Evolutionary conservation across 495 filamentous ascomycete species (phyloP).

Genomic region (Peziza echinospora): DNA sequence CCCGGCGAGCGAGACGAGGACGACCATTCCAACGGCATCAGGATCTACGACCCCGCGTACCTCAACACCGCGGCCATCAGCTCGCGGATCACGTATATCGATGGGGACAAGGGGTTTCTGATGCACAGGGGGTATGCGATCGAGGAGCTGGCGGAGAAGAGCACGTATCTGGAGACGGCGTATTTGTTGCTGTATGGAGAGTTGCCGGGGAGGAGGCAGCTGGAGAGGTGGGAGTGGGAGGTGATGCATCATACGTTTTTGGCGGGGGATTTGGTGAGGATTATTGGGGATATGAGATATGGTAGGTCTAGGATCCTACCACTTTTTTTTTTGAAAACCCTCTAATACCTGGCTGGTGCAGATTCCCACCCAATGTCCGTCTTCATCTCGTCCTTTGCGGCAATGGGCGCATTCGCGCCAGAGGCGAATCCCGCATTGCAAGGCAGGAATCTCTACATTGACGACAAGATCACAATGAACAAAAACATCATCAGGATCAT

Average conservation of each 20-base stretch:
- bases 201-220: slow-evolving; percentile 23
- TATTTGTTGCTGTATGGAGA: slow-evolving; percentile 29
- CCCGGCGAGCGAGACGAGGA: slow-evolving; percentile 10
- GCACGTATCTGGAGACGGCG: slow-evolving; percentile 24
- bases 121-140: slow-evolving; percentile 26
- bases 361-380: slow-evolving; percentile 26
- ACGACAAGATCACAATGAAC: slow-evolving; percentile 22
- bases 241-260: slow-evolving; percentile 22
- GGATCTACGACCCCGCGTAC: slow-evolving; percentile 32
- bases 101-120: slow-evolving; percentile 22
- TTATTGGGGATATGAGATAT: slow-evolving; percentile 22
- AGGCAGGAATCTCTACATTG: slow-evolving; percentile 23
- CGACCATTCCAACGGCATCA: slow-evolving; percentile 23
- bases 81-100: slow-evolving; percentile 32
- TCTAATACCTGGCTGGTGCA: too few species aligned
- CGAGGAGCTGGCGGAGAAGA: slow-evolving; percentile 23
- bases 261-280: slow-evolving; percentile 19
- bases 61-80: slow-evolving; percentile 32
- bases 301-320: slow-evolving; percentile 6
- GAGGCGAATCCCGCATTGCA: slow-evolving; percentile 22
- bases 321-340: background rate
- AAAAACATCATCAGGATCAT: slow-evolving; percentile 24
- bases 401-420: slow-evolving; percentile 22
- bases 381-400: slow-evolving; percentile 25
- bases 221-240: slow-evolving; percentile 18